Evolutionary conservation across 441 rosid genomes (phyloP).

Genomic region (Macaranga tanarius): DNA sequence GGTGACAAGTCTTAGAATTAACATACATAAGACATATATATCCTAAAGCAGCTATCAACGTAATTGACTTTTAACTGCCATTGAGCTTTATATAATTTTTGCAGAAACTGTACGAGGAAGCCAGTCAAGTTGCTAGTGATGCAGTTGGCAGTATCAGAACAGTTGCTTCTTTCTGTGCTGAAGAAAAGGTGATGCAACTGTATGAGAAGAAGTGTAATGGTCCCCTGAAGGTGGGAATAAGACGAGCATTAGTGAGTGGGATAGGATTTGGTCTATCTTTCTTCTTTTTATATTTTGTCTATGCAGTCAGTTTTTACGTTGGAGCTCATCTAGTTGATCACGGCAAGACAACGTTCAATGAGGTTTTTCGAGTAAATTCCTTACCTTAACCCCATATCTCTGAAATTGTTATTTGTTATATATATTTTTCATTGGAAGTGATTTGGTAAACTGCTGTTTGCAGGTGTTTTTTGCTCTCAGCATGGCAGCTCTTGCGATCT

Average conservation of each 20-base stretch:
- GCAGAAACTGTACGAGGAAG: slow-evolving; percentile 74
- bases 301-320: slow-evolving; percentile 59
- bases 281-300: slow-evolving; percentile 48
- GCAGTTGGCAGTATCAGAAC: slow-evolving; percentile 79
- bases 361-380: slow-evolving; percentile 54
- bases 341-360: slow-evolving; percentile 46
- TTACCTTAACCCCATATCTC: not conserved
- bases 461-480: slow-evolving; percentile 66
- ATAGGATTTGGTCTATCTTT: slow-evolving; percentile 55
- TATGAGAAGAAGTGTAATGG: slow-evolving; percentile 55
- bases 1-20: too few species aligned
- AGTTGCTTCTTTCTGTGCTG: slow-evolving; percentile 77
- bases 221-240: slow-evolving; percentile 53
- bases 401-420: not conserved
- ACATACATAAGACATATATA: too few species aligned
- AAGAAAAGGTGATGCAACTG: slow-evolving; percentile 59
- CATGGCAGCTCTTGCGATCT: slow-evolving; percentile 52
- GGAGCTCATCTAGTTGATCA: slow-evolving; percentile 60
- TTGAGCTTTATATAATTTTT: not conserved
- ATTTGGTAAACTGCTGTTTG: slow-evolving; percentile 7
- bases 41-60: not conserved
- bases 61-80: too few species aligned
- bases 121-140: slow-evolving; percentile 72
- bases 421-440: not conserved
- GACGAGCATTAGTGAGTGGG: slow-evolving; percentile 63